A percentile compares a stretch with the other conserved stretches of the same genome.
Conservation (phyloP, 495 filamentous ascomycete genomes). For the Cercophora scortea region DNA sequence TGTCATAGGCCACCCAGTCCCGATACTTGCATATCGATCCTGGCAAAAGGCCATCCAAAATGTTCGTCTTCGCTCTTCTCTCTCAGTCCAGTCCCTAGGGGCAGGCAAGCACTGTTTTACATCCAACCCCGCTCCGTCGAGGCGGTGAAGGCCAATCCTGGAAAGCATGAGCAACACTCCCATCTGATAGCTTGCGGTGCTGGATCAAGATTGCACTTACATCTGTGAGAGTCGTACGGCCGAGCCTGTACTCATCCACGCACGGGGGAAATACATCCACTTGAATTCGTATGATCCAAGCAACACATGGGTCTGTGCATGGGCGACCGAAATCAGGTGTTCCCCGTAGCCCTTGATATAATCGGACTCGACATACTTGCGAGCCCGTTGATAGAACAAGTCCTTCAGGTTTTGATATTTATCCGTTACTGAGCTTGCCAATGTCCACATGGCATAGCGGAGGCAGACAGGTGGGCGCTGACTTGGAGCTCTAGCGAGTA, state of each 20-base stretch:
- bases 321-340: slow-evolving; percentile 68
- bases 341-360: slow-evolving; percentile 94
- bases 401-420: slow-evolving; percentile 70
- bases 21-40: slow-evolving; percentile 92
- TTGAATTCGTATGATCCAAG: slow-evolving; percentile 86
- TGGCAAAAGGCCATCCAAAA: slow-evolving; percentile 92
- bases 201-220: slow-evolving; percentile 26
- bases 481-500: slow-evolving; percentile 50
- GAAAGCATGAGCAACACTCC: slow-evolving; percentile 17
- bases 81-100: slow-evolving; percentile 86
- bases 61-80: slow-evolving; percentile 81
- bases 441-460: slow-evolving; percentile 89
- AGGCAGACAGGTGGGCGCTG: slow-evolving; percentile 83
- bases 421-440: slow-evolving; percentile 74
- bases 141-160: slow-evolving; percentile 77
- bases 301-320: slow-evolving; percentile 76
- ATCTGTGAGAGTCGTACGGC: slow-evolving; percentile 72
- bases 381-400: slow-evolving; percentile 77
- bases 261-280: slow-evolving; percentile 94
- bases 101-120: slow-evolving; percentile 86
- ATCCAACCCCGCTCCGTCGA: slow-evolving; percentile 80
- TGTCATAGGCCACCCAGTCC: slow-evolving; percentile 93
- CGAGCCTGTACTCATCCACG: slow-evolving; percentile 86
- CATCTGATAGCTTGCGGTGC: slow-evolving; percentile 60
- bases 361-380: slow-evolving; percentile 83